Base-by-base conservation (phyloP, 2,329 filamentous ascomycete species). In the Phialophora verrucosa region DNA sequence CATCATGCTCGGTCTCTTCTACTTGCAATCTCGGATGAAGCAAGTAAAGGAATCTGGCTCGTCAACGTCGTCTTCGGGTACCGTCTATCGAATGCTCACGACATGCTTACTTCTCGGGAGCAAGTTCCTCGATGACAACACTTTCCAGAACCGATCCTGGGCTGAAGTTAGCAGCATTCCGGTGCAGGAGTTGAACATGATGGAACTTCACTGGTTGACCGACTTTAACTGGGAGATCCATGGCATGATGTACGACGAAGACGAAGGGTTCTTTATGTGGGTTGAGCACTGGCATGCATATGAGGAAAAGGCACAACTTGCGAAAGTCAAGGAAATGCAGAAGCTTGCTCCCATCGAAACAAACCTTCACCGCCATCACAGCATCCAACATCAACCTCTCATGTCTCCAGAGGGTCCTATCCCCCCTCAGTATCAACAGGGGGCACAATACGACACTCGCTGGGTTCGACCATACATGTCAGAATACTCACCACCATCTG, bases 41-140 rank as follows among this genome's bases (percentile, higher is more conserved):
- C 88, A 89, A 77, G 84, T 93, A 73, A 89, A 87, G 70, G 77
- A 78, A 27, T 79, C 81, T 63, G 81, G 78, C 14, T 81, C 85
- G 44, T 88, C 86, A 73, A 83, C 85, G 31, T 79, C 83, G 59
- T 82, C 82, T 49, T 86, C 83, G 62, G 90, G 90, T 51, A 89
- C 95, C 76, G 86, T 96, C 62, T 96, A 94, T 84, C 90, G 92
- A 67, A 90, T 96, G 82, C 85, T 97, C 70, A 96, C 93, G 6
- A 90, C 94, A 44, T 88, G 91, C 7, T 82, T 97, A 64, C 85
- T 97, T 59, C 84, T 97, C 61, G 93, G 92, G 67, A 96, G 92
- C 87, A 97, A 97, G 82, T 97, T 97, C 75, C 83, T 97, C 71
- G 93, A 97, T 75, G 93, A 97, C 83, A 97, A 97, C 80, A 97